These are phyloP conservation scores for Pseudogymnoascus sp. DNA, from an alignment of 2,329 filamentous ascomycete species.

Conservation along the genomic window DNA sequence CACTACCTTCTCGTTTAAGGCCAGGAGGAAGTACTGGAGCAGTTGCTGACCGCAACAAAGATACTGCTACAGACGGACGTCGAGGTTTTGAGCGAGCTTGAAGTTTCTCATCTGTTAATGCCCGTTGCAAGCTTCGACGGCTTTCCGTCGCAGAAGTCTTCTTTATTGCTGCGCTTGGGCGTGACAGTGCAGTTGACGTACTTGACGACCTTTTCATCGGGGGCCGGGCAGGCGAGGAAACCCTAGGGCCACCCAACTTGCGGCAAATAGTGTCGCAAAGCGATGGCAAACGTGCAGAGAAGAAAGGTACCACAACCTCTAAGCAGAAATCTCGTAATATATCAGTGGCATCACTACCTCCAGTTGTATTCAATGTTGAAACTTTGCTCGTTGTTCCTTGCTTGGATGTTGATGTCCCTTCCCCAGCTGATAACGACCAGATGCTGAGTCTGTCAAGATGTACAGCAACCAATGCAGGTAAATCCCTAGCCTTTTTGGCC, in stretches of 20 bases:
- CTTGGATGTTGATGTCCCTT: slow-evolving; percentile 13
- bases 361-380: not conserved
- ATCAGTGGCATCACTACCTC: slow-evolving; percentile 35
- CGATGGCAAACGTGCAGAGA: slow-evolving; percentile 66
- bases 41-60: slow-evolving; percentile 61
- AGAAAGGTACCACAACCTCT: slow-evolving; percentile 75
- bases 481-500: slow-evolving; percentile 42
- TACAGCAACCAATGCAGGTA: slow-evolving; percentile 59
- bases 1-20: slow-evolving; percentile 62
- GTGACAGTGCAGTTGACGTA: slow-evolving; percentile 35
- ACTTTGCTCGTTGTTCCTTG: slow-evolving; percentile 11
- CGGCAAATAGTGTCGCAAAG: slow-evolving; percentile 62
- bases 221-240: slow-evolving; percentile 47
- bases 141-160: slow-evolving; percentile 36
- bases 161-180: slow-evolving; percentile 45
- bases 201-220: slow-evolving; percentile 38
- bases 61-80: slow-evolving; percentile 50
- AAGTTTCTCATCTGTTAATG: slow-evolving; percentile 49
- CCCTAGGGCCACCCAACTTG: slow-evolving; percentile 66
- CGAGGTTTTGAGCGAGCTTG: slow-evolving; percentile 45
- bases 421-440: slow-evolving; percentile 51
- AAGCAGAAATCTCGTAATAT: slow-evolving; percentile 68
- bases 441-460: slow-evolving; percentile 73
- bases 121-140: slow-evolving; percentile 50
- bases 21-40: slow-evolving; percentile 49